Percentiles rank a stretch among this genome's conserved stretches.
These are phyloP conservation scores for Barbatosphaeria neglecta DNA, from an alignment of 495 filamentous ascomycete genomes.

Conservation along the genomic window DNA sequence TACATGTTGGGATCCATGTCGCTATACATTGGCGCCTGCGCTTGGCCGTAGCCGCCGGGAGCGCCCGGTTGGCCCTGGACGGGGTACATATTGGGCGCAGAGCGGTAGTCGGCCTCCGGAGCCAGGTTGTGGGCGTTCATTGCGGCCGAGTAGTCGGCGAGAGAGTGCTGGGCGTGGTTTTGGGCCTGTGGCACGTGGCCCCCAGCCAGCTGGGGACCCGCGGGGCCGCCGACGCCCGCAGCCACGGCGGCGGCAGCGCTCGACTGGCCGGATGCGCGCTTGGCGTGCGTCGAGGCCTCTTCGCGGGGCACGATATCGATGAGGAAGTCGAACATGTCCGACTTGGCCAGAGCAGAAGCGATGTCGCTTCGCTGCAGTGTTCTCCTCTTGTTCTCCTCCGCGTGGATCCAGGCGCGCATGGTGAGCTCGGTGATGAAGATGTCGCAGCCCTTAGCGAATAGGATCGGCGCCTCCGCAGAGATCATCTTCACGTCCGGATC, in stretches of 20 bases:
- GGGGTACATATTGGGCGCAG: constrained; percentile 64
- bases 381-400: constrained; percentile 94
- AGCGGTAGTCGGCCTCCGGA: constrained; percentile 69
- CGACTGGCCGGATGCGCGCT: constrained; percentile 42
- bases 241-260: constrained; percentile 39
- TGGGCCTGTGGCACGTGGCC: constrained; percentile 44
- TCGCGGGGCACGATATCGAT: constrained; percentile 98
- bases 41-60: constrained; percentile 57
- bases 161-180: constrained; percentile 41
- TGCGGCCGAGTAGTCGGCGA: constrained; percentile 61
- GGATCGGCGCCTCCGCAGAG: constrained; percentile 90
- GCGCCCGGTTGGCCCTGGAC: constrained; percentile 63
- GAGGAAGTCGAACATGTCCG: constrained; percentile 99
- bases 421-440: constrained; percentile 99
- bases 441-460: constrained; percentile 98
- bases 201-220: constrained; percentile 46
- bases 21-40: constrained; percentile 60
- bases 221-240: constrained; percentile 35
- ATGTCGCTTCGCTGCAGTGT: constrained; percentile 95
- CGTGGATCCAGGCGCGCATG: constrained; percentile 99
- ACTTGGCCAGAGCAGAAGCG: constrained; percentile 87
- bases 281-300: constrained; percentile 75
- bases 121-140: constrained; percentile 49
- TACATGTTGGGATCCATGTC: constrained; percentile 70
- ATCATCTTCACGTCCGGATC: constrained; percentile 99